These are phyloP conservation scores for Cytospora piceae DNA, from an alignment of 2,329 filamentous ascomycete genomes.

Conservation along the genomic window DNA sequence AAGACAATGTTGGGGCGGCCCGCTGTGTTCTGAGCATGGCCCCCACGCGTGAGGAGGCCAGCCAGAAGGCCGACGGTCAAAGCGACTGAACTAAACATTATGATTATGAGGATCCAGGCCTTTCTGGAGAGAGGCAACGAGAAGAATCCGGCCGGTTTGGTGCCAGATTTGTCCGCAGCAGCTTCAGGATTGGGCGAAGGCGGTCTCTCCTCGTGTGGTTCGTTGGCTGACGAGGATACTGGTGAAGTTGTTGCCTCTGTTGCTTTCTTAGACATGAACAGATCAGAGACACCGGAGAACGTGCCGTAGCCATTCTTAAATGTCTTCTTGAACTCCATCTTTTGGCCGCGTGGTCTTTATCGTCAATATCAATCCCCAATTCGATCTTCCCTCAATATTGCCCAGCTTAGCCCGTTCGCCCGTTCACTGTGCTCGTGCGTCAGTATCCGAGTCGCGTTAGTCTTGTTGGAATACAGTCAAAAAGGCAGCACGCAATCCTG, in stretches of 20 bases:
- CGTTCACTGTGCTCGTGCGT: slow-evolving; percentile 4
- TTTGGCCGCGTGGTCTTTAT: background rate
- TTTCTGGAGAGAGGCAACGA: slow-evolving; percentile 6
- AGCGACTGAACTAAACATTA: slow-evolving; percentile 22
- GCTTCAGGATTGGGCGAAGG: slow-evolving; percentile 1
- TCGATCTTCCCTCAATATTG: slow-evolving; percentile 14
- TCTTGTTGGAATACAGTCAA: background rate
- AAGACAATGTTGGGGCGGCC: slow-evolving; percentile 35
- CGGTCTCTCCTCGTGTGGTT: background rate
- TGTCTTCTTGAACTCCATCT: slow-evolving; percentile 11
- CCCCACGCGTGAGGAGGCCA: slow-evolving; percentile 22
- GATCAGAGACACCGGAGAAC: slow-evolving; percentile 5
- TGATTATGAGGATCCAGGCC: slow-evolving; percentile 19
- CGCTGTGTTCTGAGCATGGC: slow-evolving; percentile 14
- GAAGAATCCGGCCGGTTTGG: background rate
- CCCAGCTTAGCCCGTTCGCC: background rate
- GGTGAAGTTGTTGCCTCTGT: slow-evolving; percentile 7
- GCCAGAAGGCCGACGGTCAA: slow-evolving; percentile 26
- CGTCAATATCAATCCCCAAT: background rate
- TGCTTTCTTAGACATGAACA: slow-evolving; percentile 7
- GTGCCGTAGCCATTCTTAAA: slow-evolving; percentile 22
- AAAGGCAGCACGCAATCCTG: slow-evolving; percentile 28
- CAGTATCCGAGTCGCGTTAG: slow-evolving; percentile 1
- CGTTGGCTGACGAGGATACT: background rate
- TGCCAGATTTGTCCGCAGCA: background rate